Evolutionary conservation across 2,329 filamentous ascomycete species (phyloP).

Genomic region (Claviceps sp.): DNA sequence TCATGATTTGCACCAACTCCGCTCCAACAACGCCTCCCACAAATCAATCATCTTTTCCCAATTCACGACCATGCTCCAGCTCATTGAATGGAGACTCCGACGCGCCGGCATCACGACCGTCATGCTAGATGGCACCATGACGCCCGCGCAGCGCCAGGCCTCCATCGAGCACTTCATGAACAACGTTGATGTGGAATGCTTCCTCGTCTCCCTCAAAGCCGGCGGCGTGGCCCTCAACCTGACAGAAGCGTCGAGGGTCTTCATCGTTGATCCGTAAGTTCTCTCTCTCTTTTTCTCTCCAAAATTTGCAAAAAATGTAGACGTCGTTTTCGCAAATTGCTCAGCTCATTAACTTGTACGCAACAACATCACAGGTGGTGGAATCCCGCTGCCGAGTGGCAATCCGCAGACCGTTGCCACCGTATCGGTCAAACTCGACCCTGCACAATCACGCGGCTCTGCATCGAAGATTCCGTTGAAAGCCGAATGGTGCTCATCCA

Average conservation of each 20-base stretch:
- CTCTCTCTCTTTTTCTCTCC: background rate
- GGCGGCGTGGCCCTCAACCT: constrained; percentile 91
- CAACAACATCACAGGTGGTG: constrained; percentile 56
- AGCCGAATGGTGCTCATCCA: constrained; percentile 89
- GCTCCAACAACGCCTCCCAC: constrained; percentile 82
- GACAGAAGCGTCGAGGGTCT: constrained; percentile 87
- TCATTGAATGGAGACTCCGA: constrained; percentile 92
- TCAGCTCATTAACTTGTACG: background rate
- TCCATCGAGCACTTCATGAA: constrained; percentile 96
- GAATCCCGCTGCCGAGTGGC: constrained; percentile 99
- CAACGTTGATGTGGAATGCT: constrained; percentile 86
- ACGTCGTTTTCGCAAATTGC: background rate
- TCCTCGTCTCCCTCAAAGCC: constrained; percentile 89
- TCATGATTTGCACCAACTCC: constrained; percentile 82
- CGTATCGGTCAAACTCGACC: constrained; percentile 91
- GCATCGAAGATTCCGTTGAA: constrained; percentile 95
- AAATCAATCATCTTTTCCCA: constrained; percentile 98
- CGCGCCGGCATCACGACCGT: constrained; percentile 96
- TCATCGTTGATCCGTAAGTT: constrained; percentile 88
- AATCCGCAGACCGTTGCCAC: constrained; percentile 86
- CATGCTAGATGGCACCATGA: constrained; percentile 97
- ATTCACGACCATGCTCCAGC: constrained; percentile 92
- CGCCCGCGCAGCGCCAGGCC: constrained; percentile 78
- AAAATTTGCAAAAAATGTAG: too few relatives aligned
- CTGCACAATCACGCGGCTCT: constrained; percentile 85